These are phyloP conservation scores for Urostyla sp. DNA, from an alignment of 73 alveolate genomes.

Conservation along the genomic window DNA sequence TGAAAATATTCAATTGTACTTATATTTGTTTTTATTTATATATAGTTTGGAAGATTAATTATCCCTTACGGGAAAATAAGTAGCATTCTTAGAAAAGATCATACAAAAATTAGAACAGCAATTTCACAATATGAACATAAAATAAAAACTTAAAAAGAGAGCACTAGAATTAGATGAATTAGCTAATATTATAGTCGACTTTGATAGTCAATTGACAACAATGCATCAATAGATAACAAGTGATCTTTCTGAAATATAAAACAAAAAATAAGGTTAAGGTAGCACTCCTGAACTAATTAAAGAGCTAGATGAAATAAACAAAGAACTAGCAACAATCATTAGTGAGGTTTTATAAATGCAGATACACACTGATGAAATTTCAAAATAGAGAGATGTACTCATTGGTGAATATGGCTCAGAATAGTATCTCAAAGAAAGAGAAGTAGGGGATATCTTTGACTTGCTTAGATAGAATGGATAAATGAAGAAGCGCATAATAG, in stretches of 20 bases:
- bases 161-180: constrained; percentile 7
- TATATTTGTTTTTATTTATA: not conserved
- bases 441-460: constrained; percentile 21
- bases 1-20: constrained; percentile 5
- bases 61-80: constrained; percentile 15
- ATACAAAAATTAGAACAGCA: constrained; percentile 41
- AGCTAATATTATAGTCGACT: constrained; percentile 20
- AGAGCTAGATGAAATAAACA: constrained; percentile 14
- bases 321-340: constrained; percentile 9
- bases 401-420: not conserved
- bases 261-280: no score
- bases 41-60: constrained; percentile 22
- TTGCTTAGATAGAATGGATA: constrained; percentile 35
- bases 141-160: constrained; percentile 31
- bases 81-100: constrained; percentile 28
- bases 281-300: constrained; percentile 17
- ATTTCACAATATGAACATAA: constrained; percentile 38
- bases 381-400: not conserved
- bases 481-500: constrained; percentile 45
- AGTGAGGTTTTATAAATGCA: constrained; percentile 1
- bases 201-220: not conserved
- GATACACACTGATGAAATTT: constrained; percentile 10
- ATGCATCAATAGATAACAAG: constrained; percentile 23
- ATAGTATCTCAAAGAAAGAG: no score
- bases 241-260: constrained; percentile 18